Evolutionary conservation across 2,329 filamentous ascomycete species (phyloP).

Genomic region (Fusarium beomiforme): DNA sequence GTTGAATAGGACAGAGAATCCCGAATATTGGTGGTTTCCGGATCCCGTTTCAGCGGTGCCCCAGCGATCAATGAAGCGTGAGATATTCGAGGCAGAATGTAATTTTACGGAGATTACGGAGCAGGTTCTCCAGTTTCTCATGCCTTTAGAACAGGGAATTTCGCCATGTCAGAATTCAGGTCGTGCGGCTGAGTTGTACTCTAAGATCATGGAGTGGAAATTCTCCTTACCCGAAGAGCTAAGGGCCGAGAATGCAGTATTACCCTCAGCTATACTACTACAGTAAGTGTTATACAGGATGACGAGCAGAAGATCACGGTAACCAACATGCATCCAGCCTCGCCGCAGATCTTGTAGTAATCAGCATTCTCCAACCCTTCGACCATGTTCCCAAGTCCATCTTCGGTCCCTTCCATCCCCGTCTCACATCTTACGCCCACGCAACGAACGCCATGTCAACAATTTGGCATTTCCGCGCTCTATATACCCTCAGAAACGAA

Average conservation of each 20-base stretch:
- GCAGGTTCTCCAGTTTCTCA: constrained; percentile 18
- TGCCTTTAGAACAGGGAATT: constrained; percentile 8
- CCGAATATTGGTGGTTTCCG: constrained; percentile 28
- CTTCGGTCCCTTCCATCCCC: constrained; percentile 22
- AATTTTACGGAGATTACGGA: constrained; percentile 22
- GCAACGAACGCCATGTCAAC: constrained; percentile 29
- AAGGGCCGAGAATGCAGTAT: constrained; percentile 13
- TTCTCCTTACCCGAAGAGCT: constrained; percentile 21
- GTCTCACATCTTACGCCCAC: constrained; percentile 12
- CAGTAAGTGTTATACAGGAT: background rate
- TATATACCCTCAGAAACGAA: constrained; percentile 18
- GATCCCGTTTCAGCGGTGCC: constrained; percentile 15
- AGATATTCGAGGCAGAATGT: constrained; percentile 27
- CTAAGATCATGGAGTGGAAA: constrained; percentile 18
- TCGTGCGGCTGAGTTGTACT: constrained; percentile 13
- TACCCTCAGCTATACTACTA: constrained; percentile 16
- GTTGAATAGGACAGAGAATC: constrained; percentile 6
- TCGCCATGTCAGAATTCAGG: background rate
- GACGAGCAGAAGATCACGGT: fast-evolving
- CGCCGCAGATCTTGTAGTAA: constrained; percentile 10
- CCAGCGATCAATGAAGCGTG: constrained; percentile 9
- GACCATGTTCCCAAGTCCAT: constrained; percentile 11
- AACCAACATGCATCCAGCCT: background rate
- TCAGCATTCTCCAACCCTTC: constrained; percentile 23
- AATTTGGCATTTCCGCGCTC: constrained; percentile 28